Conservation (phyloP, 306 rosid genomes). For the Corylus heterophylla region DNA sequence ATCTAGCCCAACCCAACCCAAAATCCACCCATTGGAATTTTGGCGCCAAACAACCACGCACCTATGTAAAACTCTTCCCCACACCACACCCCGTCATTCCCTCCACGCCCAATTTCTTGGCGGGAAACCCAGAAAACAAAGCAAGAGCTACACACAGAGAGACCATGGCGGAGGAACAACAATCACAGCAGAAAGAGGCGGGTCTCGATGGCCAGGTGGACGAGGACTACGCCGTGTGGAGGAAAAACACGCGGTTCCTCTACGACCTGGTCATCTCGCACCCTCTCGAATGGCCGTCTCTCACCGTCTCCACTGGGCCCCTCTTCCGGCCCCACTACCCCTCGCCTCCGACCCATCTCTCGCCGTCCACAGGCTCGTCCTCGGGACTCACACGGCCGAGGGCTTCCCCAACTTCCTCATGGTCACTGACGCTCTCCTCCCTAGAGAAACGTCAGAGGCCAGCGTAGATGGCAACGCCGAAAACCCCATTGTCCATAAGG, state of each 20-base stretch:
- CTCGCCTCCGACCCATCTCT: constrained; percentile 52
- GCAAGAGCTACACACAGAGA: not conserved
- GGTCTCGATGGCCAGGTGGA: constrained; percentile 39
- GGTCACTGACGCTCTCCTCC: constrained; percentile 66
- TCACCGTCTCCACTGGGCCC: constrained; percentile 81
- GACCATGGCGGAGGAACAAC: constrained; percentile 50
- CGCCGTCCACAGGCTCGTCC: constrained; percentile 59
- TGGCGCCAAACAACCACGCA: no score
- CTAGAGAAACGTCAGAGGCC: constrained; percentile 34
- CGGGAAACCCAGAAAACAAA: constrained; percentile 30
- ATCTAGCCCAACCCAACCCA: no score
- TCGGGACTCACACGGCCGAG: constrained; percentile 78
- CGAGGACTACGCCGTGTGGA: constrained; percentile 84
- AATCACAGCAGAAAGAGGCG: not conserved
- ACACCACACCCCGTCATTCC: no score
- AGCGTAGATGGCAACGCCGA: constrained; percentile 25
- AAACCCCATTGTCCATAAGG: constrained; percentile 58
- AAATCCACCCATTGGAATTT: no score
- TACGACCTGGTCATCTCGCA: constrained; percentile 78
- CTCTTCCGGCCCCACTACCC: constrained; percentile 36
- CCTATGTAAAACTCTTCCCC: no score
- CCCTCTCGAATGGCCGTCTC: constrained; percentile 91
- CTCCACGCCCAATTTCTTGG: constrained; percentile 15
- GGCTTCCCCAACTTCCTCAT: constrained; percentile 69
- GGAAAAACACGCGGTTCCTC: constrained; percentile 70